phyloP scores from a whole-genome alignment of 805 yeast genomes.

The Candida chilensis region DNA sequence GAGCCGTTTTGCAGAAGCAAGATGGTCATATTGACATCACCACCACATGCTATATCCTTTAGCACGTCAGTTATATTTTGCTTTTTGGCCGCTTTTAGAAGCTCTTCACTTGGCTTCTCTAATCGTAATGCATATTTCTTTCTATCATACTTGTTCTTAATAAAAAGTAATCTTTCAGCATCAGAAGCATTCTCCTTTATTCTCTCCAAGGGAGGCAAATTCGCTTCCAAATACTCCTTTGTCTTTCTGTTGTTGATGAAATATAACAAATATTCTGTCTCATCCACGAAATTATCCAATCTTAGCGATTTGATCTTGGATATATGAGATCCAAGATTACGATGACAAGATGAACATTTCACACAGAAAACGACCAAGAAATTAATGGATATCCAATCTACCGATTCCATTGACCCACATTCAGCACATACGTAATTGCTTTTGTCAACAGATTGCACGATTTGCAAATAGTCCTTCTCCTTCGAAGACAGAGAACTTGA shows the following conservation, averaged over 20 bases:
- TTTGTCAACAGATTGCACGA: slow-evolving; percentile 32
- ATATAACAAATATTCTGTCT: slow-evolving; percentile 43
- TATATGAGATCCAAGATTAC: slow-evolving; percentile 76
- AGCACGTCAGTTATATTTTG: slow-evolving; percentile 37
- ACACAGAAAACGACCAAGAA: slow-evolving; percentile 67
- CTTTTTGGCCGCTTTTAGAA: slow-evolving; percentile 44
- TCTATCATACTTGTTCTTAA: slow-evolving; percentile 54
- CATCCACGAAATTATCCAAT: slow-evolving; percentile 62
- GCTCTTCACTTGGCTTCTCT: slow-evolving; percentile 15
- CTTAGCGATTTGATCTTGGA: slow-evolving; percentile 72
- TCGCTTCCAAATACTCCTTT: slow-evolving; percentile 55
- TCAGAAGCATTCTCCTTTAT: slow-evolving; percentile 24
- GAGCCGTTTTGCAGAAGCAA: no score
- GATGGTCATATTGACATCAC: slow-evolving; percentile 31
- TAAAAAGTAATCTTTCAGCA: slow-evolving; percentile 46
- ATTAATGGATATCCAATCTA: slow-evolving; percentile 85
- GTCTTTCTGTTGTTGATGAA: slow-evolving; percentile 42
- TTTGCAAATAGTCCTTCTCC: slow-evolving; percentile 18
- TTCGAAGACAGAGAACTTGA: no score
- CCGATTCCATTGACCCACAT: slow-evolving; percentile 55
- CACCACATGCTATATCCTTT: slow-evolving; percentile 36
- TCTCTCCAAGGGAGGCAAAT: slow-evolving; percentile 7
- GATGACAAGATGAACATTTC: slow-evolving; percentile 81
- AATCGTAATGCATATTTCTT: slow-evolving; percentile 30
- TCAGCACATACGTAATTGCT: slow-evolving; percentile 70